A percentile compares a stretch with the other conserved stretches of the same genome.
Evolutionary conservation across 2,329 filamentous ascomycete genomes (phyloP).

Genomic region (Epichloe gansuensis): DNA sequence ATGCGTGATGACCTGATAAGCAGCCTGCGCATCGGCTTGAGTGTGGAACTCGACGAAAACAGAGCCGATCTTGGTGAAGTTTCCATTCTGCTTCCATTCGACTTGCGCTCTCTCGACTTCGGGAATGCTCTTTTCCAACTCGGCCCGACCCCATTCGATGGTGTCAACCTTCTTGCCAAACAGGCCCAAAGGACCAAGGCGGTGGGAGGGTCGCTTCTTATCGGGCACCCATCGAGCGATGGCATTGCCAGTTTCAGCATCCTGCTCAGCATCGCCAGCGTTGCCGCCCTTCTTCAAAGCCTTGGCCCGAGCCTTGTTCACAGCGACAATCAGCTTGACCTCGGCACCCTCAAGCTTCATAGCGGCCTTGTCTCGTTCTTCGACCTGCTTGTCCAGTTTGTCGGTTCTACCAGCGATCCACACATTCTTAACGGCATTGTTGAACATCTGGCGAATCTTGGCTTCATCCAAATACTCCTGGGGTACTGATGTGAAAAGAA

Average conservation of each 20-base stretch:
- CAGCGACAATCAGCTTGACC: slow-evolving; percentile 62
- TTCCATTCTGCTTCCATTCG: slow-evolving; percentile 45
- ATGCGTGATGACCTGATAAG: slow-evolving; percentile 72
- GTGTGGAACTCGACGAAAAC: slow-evolving; percentile 89
- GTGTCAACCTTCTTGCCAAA: slow-evolving; percentile 64
- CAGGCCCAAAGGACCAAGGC: slow-evolving; percentile 48
- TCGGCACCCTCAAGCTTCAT: slow-evolving; percentile 75
- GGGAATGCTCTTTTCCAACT: slow-evolving; percentile 43
- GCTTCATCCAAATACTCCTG: slow-evolving; percentile 60
- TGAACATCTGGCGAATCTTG: slow-evolving; percentile 66
- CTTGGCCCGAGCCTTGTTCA: slow-evolving; percentile 26
- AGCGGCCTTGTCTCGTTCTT: slow-evolving; percentile 61
- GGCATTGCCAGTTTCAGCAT: slow-evolving; percentile 52
- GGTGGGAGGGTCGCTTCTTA: slow-evolving; percentile 60
- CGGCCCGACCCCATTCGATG: slow-evolving; percentile 66
- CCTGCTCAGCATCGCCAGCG: slow-evolving; percentile 30
- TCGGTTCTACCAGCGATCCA: slow-evolving; percentile 72
- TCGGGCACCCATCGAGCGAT: slow-evolving; percentile 55
- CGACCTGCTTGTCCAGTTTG: slow-evolving; percentile 64
- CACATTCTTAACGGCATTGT: slow-evolving; percentile 63
- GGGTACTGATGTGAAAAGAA: slow-evolving; percentile 84
- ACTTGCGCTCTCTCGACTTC: slow-evolving; percentile 54
- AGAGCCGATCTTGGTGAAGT: slow-evolving; percentile 52
- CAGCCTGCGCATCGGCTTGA: slow-evolving; percentile 72
- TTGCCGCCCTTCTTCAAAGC: slow-evolving; percentile 21